phyloP scores from a whole-genome alignment of 805 yeast genomes.

The Starmerella geochares region DNA sequence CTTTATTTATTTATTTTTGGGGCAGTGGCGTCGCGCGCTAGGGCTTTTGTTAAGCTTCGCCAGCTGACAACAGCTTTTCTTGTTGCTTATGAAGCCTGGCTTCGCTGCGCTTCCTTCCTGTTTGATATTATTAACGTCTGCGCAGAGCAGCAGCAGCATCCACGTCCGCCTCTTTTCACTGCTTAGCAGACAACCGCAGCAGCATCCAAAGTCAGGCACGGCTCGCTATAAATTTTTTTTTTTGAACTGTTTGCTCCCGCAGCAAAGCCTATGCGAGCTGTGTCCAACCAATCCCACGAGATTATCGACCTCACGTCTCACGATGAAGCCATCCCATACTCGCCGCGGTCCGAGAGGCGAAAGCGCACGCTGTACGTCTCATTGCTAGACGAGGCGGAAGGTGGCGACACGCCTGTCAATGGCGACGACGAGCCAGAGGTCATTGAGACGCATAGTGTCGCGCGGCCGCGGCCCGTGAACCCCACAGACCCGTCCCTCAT shows the following conservation, averaged over 20 bases:
- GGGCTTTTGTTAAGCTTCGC: background rate
- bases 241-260: no score
- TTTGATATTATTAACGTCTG: background rate
- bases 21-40: background rate
- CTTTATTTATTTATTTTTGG: no score
- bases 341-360: no score
- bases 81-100: no score
- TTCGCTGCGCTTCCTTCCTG: background rate
- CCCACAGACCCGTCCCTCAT: background rate
- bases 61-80: no score
- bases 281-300: background rate
- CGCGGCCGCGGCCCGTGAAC: background rate
- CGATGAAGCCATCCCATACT: no score
- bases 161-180: background rate
- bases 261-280: slow-evolving; percentile 4
- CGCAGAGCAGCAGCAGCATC: no score
- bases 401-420: background rate
- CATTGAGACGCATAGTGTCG: background rate
- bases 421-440: background rate
- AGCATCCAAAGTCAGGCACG: no score
- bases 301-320: background rate
- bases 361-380: slow-evolving; percentile 2
- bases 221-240: background rate
- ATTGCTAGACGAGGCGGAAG: slow-evolving; percentile 3
- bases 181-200: background rate